phyloP scores from a whole-genome alignment of 2,329 filamentous ascomycete species.

The Neopestalotiopsis rosae region DNA sequence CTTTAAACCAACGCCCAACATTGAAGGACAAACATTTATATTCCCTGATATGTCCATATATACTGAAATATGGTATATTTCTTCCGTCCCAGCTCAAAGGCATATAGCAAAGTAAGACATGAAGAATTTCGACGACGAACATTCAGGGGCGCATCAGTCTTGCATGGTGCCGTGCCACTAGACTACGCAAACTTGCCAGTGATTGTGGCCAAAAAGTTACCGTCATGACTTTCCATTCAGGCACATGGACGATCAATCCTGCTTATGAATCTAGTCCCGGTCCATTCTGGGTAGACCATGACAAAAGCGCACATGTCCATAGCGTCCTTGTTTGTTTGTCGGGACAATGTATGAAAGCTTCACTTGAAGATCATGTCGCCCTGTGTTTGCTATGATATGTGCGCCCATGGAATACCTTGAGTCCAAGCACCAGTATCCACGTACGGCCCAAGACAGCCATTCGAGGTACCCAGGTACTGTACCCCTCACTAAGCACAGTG shows the following conservation, averaged over 20 bases:
- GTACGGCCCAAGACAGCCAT: not conserved
- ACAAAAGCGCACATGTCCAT: no score
- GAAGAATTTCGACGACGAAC: no score
- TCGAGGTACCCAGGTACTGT: not conserved
- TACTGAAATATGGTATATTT: not conserved
- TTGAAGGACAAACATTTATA: not conserved
- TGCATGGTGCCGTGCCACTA: not conserved
- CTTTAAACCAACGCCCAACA: not conserved
- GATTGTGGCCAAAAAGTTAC: not conserved
- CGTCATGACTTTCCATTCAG: not conserved
- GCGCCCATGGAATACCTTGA: not conserved
- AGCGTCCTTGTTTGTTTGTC: no score
- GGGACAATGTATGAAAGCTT: no score
- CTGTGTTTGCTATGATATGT: not conserved
- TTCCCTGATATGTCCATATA: not conserved
- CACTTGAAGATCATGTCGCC: no score
- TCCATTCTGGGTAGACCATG: no score
- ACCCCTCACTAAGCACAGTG: slow-evolving; percentile 2
- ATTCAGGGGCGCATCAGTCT: not conserved
- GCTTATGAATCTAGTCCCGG: no score
- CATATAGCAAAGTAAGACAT: no score
- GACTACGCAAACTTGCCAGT: not conserved
- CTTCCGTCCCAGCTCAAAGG: no score
- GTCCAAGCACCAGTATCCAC: not conserved
- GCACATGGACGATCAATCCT: not conserved